Evolutionary conservation across 352 stramenopile species (phyloP), one percentile per base, ranked within the genome.

Genomic region (Hyaloperonospora brassicae): DNA sequence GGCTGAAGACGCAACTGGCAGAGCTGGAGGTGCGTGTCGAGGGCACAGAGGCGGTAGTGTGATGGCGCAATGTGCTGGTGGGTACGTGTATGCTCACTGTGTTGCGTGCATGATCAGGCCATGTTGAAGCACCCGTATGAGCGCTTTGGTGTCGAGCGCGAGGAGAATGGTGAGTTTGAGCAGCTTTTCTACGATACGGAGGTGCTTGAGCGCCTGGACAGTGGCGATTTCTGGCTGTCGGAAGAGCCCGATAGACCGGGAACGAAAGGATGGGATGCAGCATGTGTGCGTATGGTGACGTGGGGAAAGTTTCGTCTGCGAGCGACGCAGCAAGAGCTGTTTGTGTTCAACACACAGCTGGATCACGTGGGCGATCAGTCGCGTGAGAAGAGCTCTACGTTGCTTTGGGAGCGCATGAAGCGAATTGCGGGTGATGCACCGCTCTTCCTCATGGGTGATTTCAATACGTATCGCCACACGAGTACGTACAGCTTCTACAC

Each of bases 391-490:
- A 71, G 76, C 12, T 84, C 79, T 11, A 71, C 66, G 35, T 31
- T 89, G 48, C 61, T 89, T 8, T 87, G 75, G 76, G 38, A 72
- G 34, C 79, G 79, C 36, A 87, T 89, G 22, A 68, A 86, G 55
- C 41, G 58, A 38, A 77, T 84, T 47, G 74, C 78, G 6, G 67
- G 72, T 0, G 58, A 76, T 23, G 58, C 73, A n/a, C 77, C 82
- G 30, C 54, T 93, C 6, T 89, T 93, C 54, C 56, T 91, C 7
- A 68, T 90, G 36, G 84, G 84, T 13, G 84, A 93, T 53, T 93
- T 93, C 57, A 93, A 93, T 54, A 90, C 79, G 47, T 92, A 90
- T 51, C 84, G 84, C 27, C 72, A 91, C 63, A 89, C 78, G 0
- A 73, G 54, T 24, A 88, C 76, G 30, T 93, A 93, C 71, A 73